Evolutionary conservation across 257 asterid genomes (phyloP).

Genomic region (Lavandula angustifolia): DNA sequence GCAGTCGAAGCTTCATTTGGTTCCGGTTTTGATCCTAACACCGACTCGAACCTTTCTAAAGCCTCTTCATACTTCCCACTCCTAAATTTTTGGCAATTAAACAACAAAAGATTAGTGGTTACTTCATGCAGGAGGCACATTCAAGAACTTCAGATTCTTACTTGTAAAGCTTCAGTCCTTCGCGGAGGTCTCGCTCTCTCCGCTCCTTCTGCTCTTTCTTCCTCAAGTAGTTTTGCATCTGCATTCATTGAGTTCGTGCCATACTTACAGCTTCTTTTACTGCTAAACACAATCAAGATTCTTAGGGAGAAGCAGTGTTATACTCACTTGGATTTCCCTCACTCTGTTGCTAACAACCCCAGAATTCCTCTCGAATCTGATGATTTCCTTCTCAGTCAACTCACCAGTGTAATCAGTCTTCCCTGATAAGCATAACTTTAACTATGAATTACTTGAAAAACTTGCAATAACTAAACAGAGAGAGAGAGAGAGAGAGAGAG

Average conservation of each 20-base stretch:
- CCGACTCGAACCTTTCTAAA: conserved; percentile 83
- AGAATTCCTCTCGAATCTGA: conserved; percentile 81
- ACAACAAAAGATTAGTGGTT: neutral
- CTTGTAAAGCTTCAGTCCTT: conserved; percentile 84
- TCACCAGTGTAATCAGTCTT: conserved; percentile 67
- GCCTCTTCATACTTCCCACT: conserved; percentile 77
- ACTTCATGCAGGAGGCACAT: neutral
- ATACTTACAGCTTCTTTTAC: neutral
- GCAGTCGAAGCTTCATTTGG: conserved; percentile 73
- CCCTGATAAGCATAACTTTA: conserved; percentile 48
- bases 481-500: neutral
- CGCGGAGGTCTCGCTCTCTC: conserved; percentile 77
- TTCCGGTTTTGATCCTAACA: conserved; percentile 83
- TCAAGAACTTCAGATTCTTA: conserved; percentile 34
- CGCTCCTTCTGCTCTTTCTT: conserved; percentile 69
- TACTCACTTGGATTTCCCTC: conserved; percentile 85
- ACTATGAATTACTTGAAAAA: neutral
- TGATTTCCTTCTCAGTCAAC: conserved; percentile 81
- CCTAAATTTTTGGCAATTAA: conserved; percentile 38
- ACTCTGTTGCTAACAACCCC: conserved; percentile 72
- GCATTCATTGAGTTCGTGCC: conserved; percentile 18
- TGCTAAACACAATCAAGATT: neutral
- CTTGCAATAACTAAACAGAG: neutral
- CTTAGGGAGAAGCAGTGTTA: neutral
- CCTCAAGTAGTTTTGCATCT: conserved; percentile 68